Conservation (phyloP, 2,329 filamentous ascomycete genomes). For the Elsinoe necatrix region DNA sequence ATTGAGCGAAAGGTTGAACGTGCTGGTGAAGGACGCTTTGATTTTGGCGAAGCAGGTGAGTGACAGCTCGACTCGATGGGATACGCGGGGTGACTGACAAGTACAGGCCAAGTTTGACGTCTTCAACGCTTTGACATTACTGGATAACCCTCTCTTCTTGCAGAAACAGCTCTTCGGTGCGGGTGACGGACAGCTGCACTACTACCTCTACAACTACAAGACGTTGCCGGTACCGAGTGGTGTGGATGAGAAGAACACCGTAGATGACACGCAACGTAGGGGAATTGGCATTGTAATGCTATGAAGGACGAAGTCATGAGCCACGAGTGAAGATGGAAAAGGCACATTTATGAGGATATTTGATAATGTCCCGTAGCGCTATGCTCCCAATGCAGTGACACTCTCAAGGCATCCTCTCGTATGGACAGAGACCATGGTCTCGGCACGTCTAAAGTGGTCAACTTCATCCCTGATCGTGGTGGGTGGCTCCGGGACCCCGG, state of each 20-base stretch:
- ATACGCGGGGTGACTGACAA: neutral
- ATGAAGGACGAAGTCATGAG: conserved; percentile 26
- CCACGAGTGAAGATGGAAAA: too few relatives aligned
- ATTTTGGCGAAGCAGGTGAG: conserved; percentile 71
- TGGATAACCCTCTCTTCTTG: conserved; percentile 91
- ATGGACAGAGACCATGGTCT: too few relatives aligned
- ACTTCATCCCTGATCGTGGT: too few relatives aligned
- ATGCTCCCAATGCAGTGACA: too few relatives aligned
- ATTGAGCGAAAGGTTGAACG: conserved; percentile 60
- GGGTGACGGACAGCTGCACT: conserved; percentile 90
- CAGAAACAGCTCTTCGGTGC: conserved; percentile 90
- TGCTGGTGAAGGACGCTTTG: conserved; percentile 73
- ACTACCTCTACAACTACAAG: conserved; percentile 96
- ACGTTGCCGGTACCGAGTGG: conserved; percentile 78
- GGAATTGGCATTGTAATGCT: conserved; percentile 86
- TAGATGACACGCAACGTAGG: conserved; percentile 70
- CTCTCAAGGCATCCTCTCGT: too few relatives aligned
- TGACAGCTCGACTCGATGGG: too few relatives aligned
- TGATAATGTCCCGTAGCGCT: too few relatives aligned
- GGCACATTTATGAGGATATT: too few relatives aligned
- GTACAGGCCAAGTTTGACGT: conserved; percentile 72
- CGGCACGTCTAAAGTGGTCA: too few relatives aligned
- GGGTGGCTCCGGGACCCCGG: too few relatives aligned
- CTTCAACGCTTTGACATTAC: conserved; percentile 87
- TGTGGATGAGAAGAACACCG: conserved; percentile 66